Conservation (phyloP, 495 filamentous ascomycete genomes). For the Lasiosphaeriaceae sp. region DNA sequence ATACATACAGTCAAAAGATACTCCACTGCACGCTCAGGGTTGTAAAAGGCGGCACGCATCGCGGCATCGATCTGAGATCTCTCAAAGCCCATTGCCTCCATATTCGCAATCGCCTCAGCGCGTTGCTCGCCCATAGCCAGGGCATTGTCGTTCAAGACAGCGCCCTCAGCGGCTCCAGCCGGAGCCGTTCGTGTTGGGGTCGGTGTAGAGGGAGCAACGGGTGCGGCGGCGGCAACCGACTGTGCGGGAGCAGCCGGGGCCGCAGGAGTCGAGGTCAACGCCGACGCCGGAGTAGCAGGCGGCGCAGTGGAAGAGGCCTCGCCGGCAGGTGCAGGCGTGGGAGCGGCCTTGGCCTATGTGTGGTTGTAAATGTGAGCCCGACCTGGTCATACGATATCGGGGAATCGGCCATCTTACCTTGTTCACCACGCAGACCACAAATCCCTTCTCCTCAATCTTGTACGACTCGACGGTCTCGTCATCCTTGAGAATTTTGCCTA, state of each 20-base stretch:
- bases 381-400: background rate
- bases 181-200: conserved; percentile 45
- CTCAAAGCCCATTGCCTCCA: conserved; percentile 95
- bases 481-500: conserved; percentile 98
- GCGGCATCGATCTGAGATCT: conserved; percentile 82
- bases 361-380: background rate
- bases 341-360: conserved; percentile 27
- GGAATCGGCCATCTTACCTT: conserved; percentile 62
- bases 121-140: conserved; percentile 79
- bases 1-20: conserved; percentile 78
- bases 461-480: conserved; percentile 91
- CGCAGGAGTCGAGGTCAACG: conserved; percentile 56
- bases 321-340: conserved; percentile 59
- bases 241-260: conserved; percentile 56
- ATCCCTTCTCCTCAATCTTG: conserved; percentile 98
- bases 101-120: conserved; percentile 82
- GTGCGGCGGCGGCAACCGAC: conserved; percentile 47
- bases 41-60: conserved; percentile 93
- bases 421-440: conserved; percentile 93
- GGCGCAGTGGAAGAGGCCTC: conserved; percentile 48
- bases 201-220: conserved; percentile 69
- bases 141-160: conserved; percentile 62
- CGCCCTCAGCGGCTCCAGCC: conserved; percentile 34
- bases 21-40: conserved; percentile 95
- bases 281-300: conserved; percentile 67